Conservation (phyloP, 495 filamentous ascomycete species). For the Tuber indicum region DNA sequence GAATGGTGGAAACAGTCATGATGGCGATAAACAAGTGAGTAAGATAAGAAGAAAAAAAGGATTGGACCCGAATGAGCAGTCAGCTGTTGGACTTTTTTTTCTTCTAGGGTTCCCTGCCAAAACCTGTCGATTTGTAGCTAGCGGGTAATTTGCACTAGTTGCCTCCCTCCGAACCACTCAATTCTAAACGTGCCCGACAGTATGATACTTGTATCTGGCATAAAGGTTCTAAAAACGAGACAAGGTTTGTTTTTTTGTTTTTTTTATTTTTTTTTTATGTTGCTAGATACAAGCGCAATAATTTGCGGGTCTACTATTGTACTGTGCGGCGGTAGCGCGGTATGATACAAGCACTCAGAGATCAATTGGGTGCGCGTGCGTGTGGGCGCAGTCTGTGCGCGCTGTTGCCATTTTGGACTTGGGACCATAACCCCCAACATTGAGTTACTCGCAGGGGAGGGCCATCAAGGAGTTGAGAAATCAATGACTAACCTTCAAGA, state of each 20-base stretch:
- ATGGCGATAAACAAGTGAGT: too few species aligned
- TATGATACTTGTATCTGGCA: neutral
- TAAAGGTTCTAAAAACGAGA: too few species aligned
- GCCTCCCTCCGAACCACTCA: neutral
- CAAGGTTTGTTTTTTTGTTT: too few species aligned
- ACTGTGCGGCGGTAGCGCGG: neutral
- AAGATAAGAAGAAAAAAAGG: too few species aligned
- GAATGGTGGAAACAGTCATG: neutral
- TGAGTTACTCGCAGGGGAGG: neutral
- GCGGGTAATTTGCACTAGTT: neutral
- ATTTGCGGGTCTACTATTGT: neutral
- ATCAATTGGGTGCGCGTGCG: neutral
- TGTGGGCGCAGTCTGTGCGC: neutral
- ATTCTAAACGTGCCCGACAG: neutral
- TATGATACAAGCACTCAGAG: neutral
- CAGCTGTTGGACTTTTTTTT: neutral
- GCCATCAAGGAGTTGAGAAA: neutral
- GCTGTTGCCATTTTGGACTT: neutral
- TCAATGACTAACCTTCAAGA: too few species aligned
- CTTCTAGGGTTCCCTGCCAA: neutral
- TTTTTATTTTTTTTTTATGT: too few species aligned
- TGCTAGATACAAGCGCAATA: neutral
- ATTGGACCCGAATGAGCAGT: neutral
- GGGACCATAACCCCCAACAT: neutral
- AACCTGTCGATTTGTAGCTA: neutral